Base-by-base conservation (phyloP, 768 basidiomycete genomes). In the Xerocomus brunneocitrinus region DNA sequence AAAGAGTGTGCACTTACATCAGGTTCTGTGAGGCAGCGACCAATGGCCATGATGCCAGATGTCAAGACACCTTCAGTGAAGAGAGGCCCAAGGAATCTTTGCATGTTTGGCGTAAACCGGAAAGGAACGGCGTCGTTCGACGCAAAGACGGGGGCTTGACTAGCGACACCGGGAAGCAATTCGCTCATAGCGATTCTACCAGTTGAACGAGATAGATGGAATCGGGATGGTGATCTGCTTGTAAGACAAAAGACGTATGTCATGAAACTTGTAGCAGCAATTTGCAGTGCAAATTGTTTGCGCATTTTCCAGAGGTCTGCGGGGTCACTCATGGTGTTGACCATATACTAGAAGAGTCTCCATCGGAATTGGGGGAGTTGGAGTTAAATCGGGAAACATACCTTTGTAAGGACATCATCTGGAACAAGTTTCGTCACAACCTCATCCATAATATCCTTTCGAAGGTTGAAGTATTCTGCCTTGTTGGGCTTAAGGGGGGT, bases 101-200 rank as follows among this genome's bases (percentile, higher is more conserved):
- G 97, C 75, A 99, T 82, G 70, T 97, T 98, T 4, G 94, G 94
- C 4, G 97, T 98, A 58, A 95, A 83, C 35, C 97, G 87, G 88
- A 99, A 99, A 0, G 97, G 97, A 5, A 98, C 93, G 3, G 85
- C 78, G 61, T 99, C 97, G 59, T 76, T 84, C 16, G 89, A 88
- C 13, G 81, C 79, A 64, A 92, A 89, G 40, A 89, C 69, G 2
- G 83, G 66, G 77, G 85, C 53, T 76, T 70, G 70, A 53, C 71
- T 62, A 53, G 66, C 59, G 52, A 72, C 67, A 40, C 93, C 84
- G 40, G 95, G 95, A 19, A 95, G 74, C 31, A 97, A 74, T 63
- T 99, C 97, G 47, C 89, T 89, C 89, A 97, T 95, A 36, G 90
- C 86, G 62, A 98, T 85, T 57, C 85, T 77, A 2, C 97, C 97